These are phyloP conservation scores for Wickerhamomyces sydowiorum DNA, from an alignment of 805 yeast species.

Conservation along the genomic window DNA sequence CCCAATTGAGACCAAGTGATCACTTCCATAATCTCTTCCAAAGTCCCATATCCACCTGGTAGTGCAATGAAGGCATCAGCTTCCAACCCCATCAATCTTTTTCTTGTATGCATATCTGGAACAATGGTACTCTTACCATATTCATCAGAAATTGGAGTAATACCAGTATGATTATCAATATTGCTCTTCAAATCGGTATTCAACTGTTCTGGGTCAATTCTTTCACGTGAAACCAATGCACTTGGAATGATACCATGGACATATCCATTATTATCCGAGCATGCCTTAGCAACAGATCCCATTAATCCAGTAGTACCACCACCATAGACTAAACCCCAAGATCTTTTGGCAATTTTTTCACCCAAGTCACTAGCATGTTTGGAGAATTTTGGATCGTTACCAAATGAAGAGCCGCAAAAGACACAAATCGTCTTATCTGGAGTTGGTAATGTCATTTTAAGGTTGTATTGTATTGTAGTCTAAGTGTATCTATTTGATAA, in stretches of 20 bases:
- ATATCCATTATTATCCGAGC: slow-evolving; percentile 42
- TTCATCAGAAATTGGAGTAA: slow-evolving; percentile 46
- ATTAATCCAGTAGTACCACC: slow-evolving; percentile 86
- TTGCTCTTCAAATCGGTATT: slow-evolving; percentile 44
- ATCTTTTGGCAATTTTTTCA: slow-evolving; percentile 42
- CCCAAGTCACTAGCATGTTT: slow-evolving; percentile 59
- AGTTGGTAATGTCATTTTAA: background rate
- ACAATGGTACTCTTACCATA: slow-evolving; percentile 82
- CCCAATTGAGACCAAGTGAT: slow-evolving; percentile 90
- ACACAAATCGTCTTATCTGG: slow-evolving; percentile 53
- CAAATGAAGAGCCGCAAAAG: slow-evolving; percentile 81
- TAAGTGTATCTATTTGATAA: background rate
- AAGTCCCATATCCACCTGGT: slow-evolving; percentile 90
- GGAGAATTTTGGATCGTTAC: slow-evolving; percentile 45
- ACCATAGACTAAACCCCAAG: slow-evolving; percentile 81
- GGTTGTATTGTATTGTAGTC: background rate
- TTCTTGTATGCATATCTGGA: slow-evolving; percentile 85
- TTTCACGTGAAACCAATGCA: slow-evolving; percentile 70
- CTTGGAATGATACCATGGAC: slow-evolving; percentile 88
- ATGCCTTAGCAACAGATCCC: slow-evolving; percentile 69
- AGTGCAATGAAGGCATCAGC: slow-evolving; percentile 84
- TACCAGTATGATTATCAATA: slow-evolving; percentile 60
- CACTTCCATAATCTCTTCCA: slow-evolving; percentile 86
- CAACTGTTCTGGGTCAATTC: slow-evolving; percentile 38
- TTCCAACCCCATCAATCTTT: slow-evolving; percentile 79